Conservation (phyloP, 192 early-diverging fungal genomes). For the Podila epicladia region DNA sequence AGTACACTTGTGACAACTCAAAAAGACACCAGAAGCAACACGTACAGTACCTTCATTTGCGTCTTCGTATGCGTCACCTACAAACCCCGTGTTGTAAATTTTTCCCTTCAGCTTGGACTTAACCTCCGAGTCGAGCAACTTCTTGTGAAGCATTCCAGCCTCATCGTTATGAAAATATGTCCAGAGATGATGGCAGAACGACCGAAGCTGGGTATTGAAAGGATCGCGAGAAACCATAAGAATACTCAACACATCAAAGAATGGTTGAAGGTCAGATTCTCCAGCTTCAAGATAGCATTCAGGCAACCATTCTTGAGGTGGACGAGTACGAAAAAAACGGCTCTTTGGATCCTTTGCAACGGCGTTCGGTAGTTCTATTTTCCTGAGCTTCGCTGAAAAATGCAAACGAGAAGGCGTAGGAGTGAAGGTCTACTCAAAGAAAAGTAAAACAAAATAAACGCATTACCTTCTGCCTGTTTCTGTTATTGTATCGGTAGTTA, state of each 20-base stretch:
- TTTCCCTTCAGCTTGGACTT: background rate
- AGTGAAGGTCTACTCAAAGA: no score
- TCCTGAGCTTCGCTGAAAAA: no score
- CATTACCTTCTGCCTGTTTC: no score
- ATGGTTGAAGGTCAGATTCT: background rate
- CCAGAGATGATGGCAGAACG: background rate
- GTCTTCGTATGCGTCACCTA: background rate
- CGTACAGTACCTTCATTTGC: background rate
- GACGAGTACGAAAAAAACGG: background rate
- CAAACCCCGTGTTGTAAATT: background rate
- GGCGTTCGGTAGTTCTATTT: no score
- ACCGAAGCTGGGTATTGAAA: slow-evolving; percentile 7
- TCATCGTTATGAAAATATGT: background rate
- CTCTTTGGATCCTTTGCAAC: no score
- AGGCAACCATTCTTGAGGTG: slow-evolving; percentile 9
- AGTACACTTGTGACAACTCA: no score
- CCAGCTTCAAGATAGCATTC: slow-evolving; percentile 5
- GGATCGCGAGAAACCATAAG: background rate
- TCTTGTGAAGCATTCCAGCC: slow-evolving; percentile 1
- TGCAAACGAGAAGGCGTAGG: no score
- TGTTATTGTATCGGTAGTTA: no score
- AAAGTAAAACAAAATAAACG: no score
- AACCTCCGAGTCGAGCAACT: background rate
- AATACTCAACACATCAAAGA: slow-evolving; percentile 4
- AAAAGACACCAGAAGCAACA: no score